Percentiles rank a stretch among this genome's conserved stretches.
phyloP scores from a whole-genome alignment of 1,284 basidiomycete genomes.

The Vanrija humicola region DNA sequence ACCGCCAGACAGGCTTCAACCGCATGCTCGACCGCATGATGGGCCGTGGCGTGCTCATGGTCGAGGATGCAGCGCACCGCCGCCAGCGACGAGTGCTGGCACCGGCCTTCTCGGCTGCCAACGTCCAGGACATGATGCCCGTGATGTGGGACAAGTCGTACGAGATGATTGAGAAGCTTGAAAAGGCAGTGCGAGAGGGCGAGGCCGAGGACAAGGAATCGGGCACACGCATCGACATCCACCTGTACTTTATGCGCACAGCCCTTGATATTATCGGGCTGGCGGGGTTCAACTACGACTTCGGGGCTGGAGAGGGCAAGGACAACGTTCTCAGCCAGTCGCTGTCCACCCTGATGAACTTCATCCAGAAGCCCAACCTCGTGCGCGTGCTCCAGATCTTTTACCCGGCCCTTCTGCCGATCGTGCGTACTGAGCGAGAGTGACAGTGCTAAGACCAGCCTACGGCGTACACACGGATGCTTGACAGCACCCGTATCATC shows the following conservation, averaged over 20 bases:
- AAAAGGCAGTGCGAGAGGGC: slow-evolving; percentile 21
- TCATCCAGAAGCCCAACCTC: slow-evolving; percentile 42
- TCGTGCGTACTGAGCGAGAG: not conserved
- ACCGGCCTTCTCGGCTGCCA: slow-evolving; percentile 47
- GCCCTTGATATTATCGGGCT: slow-evolving; percentile 69
- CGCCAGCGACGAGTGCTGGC: slow-evolving; percentile 54
- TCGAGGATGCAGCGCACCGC: slow-evolving; percentile 55
- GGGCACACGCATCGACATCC: slow-evolving; percentile 54
- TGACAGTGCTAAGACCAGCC: slow-evolving; percentile 3
- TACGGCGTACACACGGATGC: not conserved
- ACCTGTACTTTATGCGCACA: slow-evolving; percentile 60
- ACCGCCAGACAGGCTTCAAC: slow-evolving; percentile 62
- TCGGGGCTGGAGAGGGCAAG: slow-evolving; percentile 51
- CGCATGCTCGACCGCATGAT: slow-evolving; percentile 53
- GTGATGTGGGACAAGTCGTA: slow-evolving; percentile 63
- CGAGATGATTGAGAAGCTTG: slow-evolving; percentile 50
- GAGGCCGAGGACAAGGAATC: slow-evolving; percentile 5
- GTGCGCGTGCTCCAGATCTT: slow-evolving; percentile 14
- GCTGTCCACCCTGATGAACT: slow-evolving; percentile 57
- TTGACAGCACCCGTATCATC: not conserved
- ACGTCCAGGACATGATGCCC: slow-evolving; percentile 52
- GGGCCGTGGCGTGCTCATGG: slow-evolving; percentile 43
- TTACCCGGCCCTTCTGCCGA: slow-evolving; percentile 7
- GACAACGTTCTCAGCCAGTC: slow-evolving; percentile 57
- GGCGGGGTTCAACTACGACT: slow-evolving; percentile 65